Evolutionary conservation across 164 flowering plant species (phyloP).

Genomic region (Vitis cinerea): DNA sequence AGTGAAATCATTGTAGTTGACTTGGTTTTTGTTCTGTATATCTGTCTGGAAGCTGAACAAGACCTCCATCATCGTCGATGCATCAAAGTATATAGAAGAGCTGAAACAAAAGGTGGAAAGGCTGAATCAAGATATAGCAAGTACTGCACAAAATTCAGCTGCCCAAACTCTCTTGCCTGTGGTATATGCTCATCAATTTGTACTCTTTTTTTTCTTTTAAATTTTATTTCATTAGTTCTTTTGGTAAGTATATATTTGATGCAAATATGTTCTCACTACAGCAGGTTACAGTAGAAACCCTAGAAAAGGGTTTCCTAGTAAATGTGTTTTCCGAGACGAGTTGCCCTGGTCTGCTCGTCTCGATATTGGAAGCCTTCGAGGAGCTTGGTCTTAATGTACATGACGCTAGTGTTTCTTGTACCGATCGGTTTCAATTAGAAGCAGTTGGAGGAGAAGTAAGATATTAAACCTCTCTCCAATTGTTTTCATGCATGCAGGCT

Average conservation of each 20-base stretch:
- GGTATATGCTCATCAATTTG: conserved; percentile 7
- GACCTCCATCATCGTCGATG: conserved; percentile 75
- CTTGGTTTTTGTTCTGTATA: not conserved
- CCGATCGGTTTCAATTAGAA: conserved; percentile 44
- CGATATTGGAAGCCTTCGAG: conserved; percentile 55
- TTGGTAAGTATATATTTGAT: not conserved
- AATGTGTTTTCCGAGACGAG: conserved; percentile 41
- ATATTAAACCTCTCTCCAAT: too few species aligned
- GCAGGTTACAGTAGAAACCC: conserved; percentile 58
- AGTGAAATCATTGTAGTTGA: not conserved
- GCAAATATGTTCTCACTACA: not conserved
- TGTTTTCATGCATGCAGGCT: not conserved
- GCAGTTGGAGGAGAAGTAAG: conserved; percentile 55
- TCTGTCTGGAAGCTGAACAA: conserved; percentile 48
- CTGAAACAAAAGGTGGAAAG: conserved; percentile 75
- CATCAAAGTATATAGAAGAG: conserved; percentile 77
- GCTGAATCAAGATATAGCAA: conserved; percentile 58
- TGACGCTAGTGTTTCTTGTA: conserved; percentile 72
- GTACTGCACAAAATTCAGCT: conserved; percentile 24
- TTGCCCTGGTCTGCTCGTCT: conserved; percentile 56
- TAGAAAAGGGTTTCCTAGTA: conserved; percentile 53
- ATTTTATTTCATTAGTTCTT: not conserved
- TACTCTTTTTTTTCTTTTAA: not conserved
- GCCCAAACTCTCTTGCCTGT: conserved; percentile 20
- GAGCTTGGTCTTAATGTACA: conserved; percentile 51